A percentile compares a stretch with the other conserved stretches of the same genome.
phyloP scores from a whole-genome alignment of 805 yeast species.

The Suhomyces sp. region DNA sequence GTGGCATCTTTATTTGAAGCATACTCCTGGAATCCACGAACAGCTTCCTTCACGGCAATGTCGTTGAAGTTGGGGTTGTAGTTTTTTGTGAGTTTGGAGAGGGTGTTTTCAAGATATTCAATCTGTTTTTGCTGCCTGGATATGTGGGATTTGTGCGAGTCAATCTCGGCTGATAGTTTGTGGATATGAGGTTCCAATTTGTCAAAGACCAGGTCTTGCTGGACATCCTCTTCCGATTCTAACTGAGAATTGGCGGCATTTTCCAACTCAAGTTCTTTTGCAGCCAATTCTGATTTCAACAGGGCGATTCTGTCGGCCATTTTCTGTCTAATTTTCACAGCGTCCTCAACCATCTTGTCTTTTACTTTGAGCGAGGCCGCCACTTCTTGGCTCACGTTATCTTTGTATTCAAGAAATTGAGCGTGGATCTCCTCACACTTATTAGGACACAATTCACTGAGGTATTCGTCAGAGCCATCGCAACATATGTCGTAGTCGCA shows the following conservation, averaged over 20 bases:
- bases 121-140: constrained; percentile 17
- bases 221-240: constrained; percentile 2
- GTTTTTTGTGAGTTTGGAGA: constrained; percentile 48
- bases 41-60: constrained; percentile 75
- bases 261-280: not conserved
- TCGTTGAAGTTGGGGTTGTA: constrained; percentile 86
- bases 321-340: constrained; percentile 14
- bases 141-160: constrained; percentile 3
- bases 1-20: constrained; percentile 34
- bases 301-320: constrained; percentile 10
- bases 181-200: constrained; percentile 15
- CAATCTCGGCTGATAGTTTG: constrained; percentile 5
- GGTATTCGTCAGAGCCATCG: constrained; percentile 89
- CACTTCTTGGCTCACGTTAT: constrained; percentile 12
- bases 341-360: constrained; percentile 20
- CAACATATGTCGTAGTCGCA: constrained; percentile 90
- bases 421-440: constrained; percentile 50
- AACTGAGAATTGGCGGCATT: not conserved
- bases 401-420: constrained; percentile 25
- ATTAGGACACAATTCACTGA: constrained; percentile 47
- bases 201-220: constrained; percentile 13
- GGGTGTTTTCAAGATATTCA: constrained; percentile 41
- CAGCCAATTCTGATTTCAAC: constrained; percentile 6
- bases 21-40: constrained; percentile 51
- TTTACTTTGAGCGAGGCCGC: constrained; percentile 28